A percentile compares a stretch with the other conserved stretches of the same genome.
These are phyloP conservation scores for Cryptosporidium xiaoi DNA, from an alignment of 169 alveolate species.

Conservation along the genomic window DNA sequence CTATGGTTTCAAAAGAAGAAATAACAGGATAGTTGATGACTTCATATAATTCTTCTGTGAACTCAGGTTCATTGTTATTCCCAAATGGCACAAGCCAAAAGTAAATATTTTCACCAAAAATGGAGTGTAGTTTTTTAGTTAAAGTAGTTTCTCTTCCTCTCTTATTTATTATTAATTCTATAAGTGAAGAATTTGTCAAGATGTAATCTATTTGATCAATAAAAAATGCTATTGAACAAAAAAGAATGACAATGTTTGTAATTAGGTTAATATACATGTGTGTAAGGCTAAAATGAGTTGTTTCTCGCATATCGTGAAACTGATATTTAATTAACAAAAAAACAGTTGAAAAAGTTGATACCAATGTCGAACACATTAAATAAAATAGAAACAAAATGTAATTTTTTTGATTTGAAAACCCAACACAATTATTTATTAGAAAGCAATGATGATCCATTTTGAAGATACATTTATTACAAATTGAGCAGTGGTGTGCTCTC, in stretches of 20 bases:
- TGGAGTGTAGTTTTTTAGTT: slow-evolving; percentile 2
- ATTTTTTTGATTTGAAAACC: slow-evolving; percentile 87
- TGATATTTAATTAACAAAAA: slow-evolving; percentile 9
- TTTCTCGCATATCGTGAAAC: background rate
- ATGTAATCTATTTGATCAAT: slow-evolving; percentile 72
- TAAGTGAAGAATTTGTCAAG: slow-evolving; percentile 70
- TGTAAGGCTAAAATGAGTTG: background rate
- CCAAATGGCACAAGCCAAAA: slow-evolving; percentile 75
- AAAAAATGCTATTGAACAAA: slow-evolving; percentile 48
- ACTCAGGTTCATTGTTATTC: slow-evolving; percentile 44
- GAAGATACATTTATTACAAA: slow-evolving; percentile 86
- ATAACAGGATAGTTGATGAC: background rate
- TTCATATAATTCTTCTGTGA: slow-evolving; percentile 71
- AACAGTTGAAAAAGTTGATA: slow-evolving; percentile 10
- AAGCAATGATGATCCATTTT: slow-evolving; percentile 92
- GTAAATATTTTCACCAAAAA: slow-evolving; percentile 72
- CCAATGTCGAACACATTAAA: slow-evolving; percentile 47
- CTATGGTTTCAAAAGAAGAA: slow-evolving; percentile 7
- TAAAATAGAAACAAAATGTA: slow-evolving; percentile 87
- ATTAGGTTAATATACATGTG: slow-evolving; percentile 25
- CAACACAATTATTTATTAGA: slow-evolving; percentile 92
- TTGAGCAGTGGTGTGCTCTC: slow-evolving; percentile 91
- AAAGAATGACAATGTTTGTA: slow-evolving; percentile 54
- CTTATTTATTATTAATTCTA: slow-evolving; percentile 70
- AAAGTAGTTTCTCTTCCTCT: slow-evolving; percentile 67